Evolutionary conservation across 2,329 filamentous ascomycete genomes (phyloP).

Genomic region (Fusarium penzigii): DNA sequence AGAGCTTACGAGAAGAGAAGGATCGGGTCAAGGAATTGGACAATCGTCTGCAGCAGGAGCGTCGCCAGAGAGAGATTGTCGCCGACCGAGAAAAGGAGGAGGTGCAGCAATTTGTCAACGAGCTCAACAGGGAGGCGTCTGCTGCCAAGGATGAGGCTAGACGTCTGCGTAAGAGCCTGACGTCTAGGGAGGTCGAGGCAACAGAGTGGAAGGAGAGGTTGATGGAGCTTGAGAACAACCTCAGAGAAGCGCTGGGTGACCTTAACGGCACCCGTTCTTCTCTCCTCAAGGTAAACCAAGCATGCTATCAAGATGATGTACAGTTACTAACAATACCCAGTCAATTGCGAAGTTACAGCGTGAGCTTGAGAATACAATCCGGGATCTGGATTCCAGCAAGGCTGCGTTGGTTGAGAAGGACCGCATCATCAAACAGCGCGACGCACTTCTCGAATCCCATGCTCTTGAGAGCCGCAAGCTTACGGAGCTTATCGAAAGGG

Average conservation of each 20-base stretch:
- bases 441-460: constrained; percentile 83
- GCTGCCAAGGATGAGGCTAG: constrained; percentile 83
- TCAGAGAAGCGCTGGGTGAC: constrained; percentile 85
- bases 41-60: constrained; percentile 74
- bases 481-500: constrained; percentile 86
- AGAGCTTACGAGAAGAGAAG: constrained; percentile 79
- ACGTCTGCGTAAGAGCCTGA: constrained; percentile 78
- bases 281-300: constrained; percentile 67
- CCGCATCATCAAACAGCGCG: constrained; percentile 83
- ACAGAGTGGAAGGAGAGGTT: constrained; percentile 89
- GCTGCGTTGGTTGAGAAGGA: constrained; percentile 86
- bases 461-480: constrained; percentile 84
- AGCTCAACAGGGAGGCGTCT: constrained; percentile 83
- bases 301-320: not conserved
- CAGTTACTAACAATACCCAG: constrained; percentile 40
- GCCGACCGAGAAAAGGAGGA: constrained; percentile 91
- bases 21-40: constrained; percentile 74
- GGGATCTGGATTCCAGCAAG: constrained; percentile 79
- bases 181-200: constrained; percentile 83
- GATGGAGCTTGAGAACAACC: constrained; percentile 84
- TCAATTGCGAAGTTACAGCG: constrained; percentile 85
- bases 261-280: constrained; percentile 83
- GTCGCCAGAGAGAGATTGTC: constrained; percentile 82
- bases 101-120: constrained; percentile 88
- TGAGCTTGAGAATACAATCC: constrained; percentile 80